Percentiles rank a stretch among this genome's conserved stretches.
These are phyloP conservation scores for Prunus dulcis DNA, from an alignment of 306 rosid genomes.

Conservation along the genomic window DNA sequence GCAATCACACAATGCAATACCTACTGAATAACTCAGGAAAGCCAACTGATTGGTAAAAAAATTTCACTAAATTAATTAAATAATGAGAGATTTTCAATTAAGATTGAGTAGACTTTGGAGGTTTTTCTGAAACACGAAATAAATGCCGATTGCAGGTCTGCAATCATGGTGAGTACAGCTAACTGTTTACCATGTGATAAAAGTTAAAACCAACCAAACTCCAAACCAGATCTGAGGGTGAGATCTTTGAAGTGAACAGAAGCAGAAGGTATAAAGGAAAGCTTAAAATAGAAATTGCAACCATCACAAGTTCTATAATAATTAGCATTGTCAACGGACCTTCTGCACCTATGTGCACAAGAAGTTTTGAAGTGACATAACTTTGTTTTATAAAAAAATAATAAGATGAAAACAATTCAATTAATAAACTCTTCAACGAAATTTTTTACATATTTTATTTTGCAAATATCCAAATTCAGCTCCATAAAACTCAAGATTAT, in stretches of 20 bases:
- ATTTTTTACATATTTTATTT: neutral
- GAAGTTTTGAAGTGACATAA: neutral
- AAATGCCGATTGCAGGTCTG: no score
- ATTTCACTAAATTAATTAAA: neutral
- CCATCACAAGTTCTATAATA: neutral
- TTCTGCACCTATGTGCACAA: neutral
- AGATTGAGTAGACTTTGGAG: neutral
- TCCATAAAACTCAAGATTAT: neutral
- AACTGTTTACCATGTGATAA: no score
- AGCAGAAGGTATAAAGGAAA: no score
- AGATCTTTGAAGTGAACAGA: no score
- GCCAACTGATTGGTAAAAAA: neutral
- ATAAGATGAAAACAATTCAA: neutral
- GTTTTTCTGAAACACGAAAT: neutral
- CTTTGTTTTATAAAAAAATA: neutral
- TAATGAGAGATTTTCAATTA: no score
- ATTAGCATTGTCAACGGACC: neutral
- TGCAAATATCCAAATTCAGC: neutral
- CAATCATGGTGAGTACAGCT: no score
- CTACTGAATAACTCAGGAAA: neutral
- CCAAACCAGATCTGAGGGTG: no score
- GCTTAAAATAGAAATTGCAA: neutral
- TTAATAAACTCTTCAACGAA: neutral
- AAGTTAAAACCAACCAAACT: no score
- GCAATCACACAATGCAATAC: neutral